A percentile compares a stretch with the other conserved stretches of the same genome.
phyloP scores from a whole-genome alignment of 129 eudicot species.

The Dittrichia graveolens region DNA sequence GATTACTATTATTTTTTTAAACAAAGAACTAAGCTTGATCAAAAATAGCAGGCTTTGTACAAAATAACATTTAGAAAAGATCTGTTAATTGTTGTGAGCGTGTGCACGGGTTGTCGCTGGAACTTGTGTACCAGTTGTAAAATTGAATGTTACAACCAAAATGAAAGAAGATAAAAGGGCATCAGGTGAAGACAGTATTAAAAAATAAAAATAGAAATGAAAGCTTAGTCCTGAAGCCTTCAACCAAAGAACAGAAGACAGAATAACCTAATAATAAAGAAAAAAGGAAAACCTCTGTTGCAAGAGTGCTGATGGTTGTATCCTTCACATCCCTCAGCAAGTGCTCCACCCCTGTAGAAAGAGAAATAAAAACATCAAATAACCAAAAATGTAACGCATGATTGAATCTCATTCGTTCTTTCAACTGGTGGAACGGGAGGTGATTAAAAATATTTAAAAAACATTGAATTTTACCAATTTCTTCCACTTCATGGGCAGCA shows the following conservation, averaged over 20 bases:
- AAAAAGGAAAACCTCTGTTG: conserved; percentile 66
- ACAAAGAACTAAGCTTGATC: no score
- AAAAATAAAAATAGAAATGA: not conserved
- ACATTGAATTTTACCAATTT: conserved; percentile 62
- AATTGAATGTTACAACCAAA: no score
- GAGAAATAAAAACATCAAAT: not conserved
- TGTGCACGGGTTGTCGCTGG: not conserved
- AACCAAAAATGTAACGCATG: not conserved
- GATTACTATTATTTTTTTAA: not conserved
- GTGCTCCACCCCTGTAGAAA: conserved; percentile 88
- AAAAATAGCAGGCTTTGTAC: no score
- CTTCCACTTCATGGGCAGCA: conserved; percentile 99
- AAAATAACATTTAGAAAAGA: no score
- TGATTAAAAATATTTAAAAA: not conserved
- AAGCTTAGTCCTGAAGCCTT: not conserved
- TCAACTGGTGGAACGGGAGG: not conserved
- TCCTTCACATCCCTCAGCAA: conserved; percentile 97
- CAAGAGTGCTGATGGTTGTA: conserved; percentile 97
- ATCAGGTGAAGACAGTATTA: not conserved
- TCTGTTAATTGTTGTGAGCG: no score
- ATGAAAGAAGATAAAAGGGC: not conserved
- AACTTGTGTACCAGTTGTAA: not conserved
- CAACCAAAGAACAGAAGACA: not conserved
- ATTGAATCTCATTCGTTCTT: not conserved
- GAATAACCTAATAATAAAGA: not conserved